Evolutionary conservation across 768 basidiomycete species (phyloP), one percentile per base, ranked within the genome.

Genomic region (Cubamyces sp.): DNA sequence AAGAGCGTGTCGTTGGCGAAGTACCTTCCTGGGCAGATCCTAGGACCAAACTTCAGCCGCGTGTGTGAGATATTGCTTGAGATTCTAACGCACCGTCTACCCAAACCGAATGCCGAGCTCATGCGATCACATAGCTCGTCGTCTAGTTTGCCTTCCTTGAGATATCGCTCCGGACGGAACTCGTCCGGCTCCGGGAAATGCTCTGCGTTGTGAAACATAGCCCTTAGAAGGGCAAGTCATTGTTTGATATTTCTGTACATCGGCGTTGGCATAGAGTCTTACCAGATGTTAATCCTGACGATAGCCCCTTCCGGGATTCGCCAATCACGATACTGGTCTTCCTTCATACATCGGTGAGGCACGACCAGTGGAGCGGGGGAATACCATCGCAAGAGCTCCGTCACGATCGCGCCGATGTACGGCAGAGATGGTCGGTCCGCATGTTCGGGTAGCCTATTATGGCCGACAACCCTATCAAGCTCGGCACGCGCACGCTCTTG

Each of bases 141-240:
- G 34, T 66, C 64, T 41, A 51, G 41, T 42, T 53, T 52, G 14
- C 66, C 65, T 25, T 70, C 51, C 28, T 70, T 68, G 34, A 82
- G 55, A 66, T 79, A 85, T 19, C 84, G 75, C 26, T 81, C 80
- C 0, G 84, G 84, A 34, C 80, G 76, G 67, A 87, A 86, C 11
- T 62, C 66, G 5, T 74, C 68, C 0, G 84, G 84, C 15, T 84
- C 74, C 0, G 79, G 80, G 66, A 76, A 86, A 15, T 67, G 68
- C 34, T 68, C 43, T 3, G 80, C 80, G 62, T 86, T 80, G 42
- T 81, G 83, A 26, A 83, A 73, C 51, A 85, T 82, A 1, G 77
- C 76, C 82, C 84, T 84, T 28, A 14, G 5, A 9, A 11, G 45
- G 12, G 8, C 28, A 3, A 30, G 4, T 8, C 28, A 8, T 30